Base-by-base conservation (phyloP, 2,329 filamentous ascomycete genomes). In the Calonectria naviculata region DNA sequence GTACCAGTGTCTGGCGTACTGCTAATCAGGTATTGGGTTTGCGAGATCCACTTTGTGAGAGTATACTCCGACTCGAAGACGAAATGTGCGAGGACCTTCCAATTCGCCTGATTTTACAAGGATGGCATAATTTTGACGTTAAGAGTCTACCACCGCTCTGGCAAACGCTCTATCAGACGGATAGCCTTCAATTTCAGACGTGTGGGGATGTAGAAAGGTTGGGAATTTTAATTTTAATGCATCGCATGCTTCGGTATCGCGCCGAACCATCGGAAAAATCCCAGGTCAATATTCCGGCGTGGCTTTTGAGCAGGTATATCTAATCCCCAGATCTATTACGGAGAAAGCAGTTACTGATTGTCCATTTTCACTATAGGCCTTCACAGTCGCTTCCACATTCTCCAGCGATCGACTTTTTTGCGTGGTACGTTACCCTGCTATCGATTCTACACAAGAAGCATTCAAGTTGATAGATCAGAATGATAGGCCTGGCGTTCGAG, bases 321-420 rank as follows among this genome's bases (percentile, higher is more conserved):
- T 13, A 36, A 36, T 13, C 34, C 7, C 34, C 7, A 36, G 34
- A 8, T 7, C 13, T 13, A 13, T 36, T 36, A n/a, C n/a, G n/a
- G n/a, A n/a, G n/a, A 17, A 52, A 10, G 26, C 13, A 29, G 21
- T 10, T 17, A 49, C 34, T 31, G 26, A 41, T 10, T 41, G 19
- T 19, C 21, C 29, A 34, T 26, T 42, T 49, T 34, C 42, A 46
- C 4, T 15, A 5, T 7, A 67, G 65, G 29, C 65, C 65, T 8
- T 67, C 65, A 12, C 65, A 67, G 21, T 61, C 65, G 9, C 24
- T 67, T 12, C 65, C 65, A 2, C 65, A 67, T n/a, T 67, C 65
- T n/a, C 44, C 65, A 13, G 65, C 65, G 5, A 67, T 67, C n/a
- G 65, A 67, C 24, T 67, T 67, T 10, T 67, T 67, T 41, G 65